phyloP scores from a whole-genome alignment of 768 basidiomycete genomes.

The Naganishia friedmannii region DNA sequence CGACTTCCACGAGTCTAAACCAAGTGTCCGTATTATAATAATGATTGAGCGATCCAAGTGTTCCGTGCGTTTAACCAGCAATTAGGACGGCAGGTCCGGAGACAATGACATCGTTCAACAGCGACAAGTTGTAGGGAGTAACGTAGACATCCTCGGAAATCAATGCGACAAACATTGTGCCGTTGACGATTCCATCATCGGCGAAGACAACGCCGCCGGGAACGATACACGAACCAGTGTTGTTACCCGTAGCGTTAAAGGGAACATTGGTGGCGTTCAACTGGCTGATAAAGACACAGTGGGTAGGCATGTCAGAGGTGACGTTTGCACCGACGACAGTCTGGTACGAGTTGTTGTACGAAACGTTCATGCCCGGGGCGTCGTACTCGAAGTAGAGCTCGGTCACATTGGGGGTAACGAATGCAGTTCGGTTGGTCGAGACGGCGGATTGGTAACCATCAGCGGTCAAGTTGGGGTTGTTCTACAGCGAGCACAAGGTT shows the following conservation, averaged over 20 bases:
- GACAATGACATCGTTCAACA: slow-evolving; percentile 60
- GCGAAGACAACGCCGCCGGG: slow-evolving; percentile 59
- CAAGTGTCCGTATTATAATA: slow-evolving; percentile 10
- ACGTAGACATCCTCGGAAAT: slow-evolving; percentile 58
- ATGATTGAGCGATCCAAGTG: too few relatives aligned
- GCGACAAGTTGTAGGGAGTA: slow-evolving; percentile 61
- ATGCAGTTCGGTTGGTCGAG: slow-evolving; percentile 59
- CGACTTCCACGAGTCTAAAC: background rate
- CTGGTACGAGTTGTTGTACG: slow-evolving; percentile 59
- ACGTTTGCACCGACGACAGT: slow-evolving; percentile 54
- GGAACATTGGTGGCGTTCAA: slow-evolving; percentile 63
- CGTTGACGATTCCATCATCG: slow-evolving; percentile 57
- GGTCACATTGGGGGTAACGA: slow-evolving; percentile 56
- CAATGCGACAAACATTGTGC: slow-evolving; percentile 61
- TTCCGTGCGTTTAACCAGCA: slow-evolving; percentile 49
- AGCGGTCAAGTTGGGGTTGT: slow-evolving; percentile 50
- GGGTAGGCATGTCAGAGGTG: slow-evolving; percentile 57
- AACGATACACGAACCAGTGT: slow-evolving; percentile 57
- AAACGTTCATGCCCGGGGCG: slow-evolving; percentile 58
- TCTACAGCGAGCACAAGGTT: slow-evolving; percentile 52
- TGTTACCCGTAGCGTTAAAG: slow-evolving; percentile 54
- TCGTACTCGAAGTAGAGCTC: slow-evolving; percentile 61
- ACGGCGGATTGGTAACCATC: slow-evolving; percentile 56
- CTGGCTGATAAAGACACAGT: slow-evolving; percentile 62
- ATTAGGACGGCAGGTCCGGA: slow-evolving; percentile 61